Conservation (phyloP, 768 basidiomycete genomes). For the Leucosporidium creatinivorum region DNA sequence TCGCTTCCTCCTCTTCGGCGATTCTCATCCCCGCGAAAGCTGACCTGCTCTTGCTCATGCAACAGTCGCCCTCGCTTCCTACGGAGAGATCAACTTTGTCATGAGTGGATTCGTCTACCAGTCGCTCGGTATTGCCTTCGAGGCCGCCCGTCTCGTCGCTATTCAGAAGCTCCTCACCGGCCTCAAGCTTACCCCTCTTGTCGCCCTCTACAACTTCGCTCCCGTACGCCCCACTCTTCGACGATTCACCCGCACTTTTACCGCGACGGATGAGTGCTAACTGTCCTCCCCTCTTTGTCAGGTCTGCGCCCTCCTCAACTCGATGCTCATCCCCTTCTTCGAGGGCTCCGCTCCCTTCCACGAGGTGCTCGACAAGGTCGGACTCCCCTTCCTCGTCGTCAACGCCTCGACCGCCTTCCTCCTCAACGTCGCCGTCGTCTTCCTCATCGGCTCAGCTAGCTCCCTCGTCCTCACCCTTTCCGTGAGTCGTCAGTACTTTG, state of each 20-base stretch:
- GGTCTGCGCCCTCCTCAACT: constrained; percentile 82
- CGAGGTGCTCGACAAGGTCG: constrained; percentile 53
- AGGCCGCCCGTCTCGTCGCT: constrained; percentile 89
- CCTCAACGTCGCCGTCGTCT: constrained; percentile 87
- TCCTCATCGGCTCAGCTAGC: constrained; percentile 56
- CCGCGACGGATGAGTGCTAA: neutral
- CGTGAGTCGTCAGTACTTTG: constrained; percentile 41
- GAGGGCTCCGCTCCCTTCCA: constrained; percentile 84
- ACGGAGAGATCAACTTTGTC: constrained; percentile 80
- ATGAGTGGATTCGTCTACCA: constrained; percentile 80
- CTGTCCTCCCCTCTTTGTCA: neutral
- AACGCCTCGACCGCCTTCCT: constrained; percentile 79
- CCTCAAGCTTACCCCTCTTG: constrained; percentile 94
- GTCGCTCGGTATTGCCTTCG: constrained; percentile 78
- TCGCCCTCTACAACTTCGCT: constrained; percentile 91
- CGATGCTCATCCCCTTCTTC: constrained; percentile 77
- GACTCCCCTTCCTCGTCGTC: constrained; percentile 63
- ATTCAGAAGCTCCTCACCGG: constrained; percentile 91
- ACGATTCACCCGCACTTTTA: neutral
- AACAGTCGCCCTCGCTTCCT: constrained; percentile 67
- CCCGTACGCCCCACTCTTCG: constrained; percentile 47
- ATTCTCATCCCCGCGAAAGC: neutral
- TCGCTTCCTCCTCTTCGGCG: neutral
- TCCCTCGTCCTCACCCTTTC: constrained; percentile 86
- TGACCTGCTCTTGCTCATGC: neutral